Base-by-base conservation (phyloP, 202 grass and related monocot genomes). In the Digitaria exilis region DNA sequence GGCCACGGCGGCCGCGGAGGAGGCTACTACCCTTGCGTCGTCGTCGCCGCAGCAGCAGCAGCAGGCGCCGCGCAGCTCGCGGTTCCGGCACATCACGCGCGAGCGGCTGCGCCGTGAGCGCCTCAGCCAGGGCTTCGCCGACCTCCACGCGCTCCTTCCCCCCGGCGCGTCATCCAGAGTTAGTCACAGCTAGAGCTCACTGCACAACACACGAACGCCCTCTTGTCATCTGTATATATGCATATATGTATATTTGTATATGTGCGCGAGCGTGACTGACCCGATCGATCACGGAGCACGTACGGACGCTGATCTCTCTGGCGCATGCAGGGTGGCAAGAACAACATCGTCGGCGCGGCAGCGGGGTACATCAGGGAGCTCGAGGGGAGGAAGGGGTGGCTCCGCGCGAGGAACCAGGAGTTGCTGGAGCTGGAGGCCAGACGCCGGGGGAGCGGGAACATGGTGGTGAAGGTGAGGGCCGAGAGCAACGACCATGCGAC, bases 71-170 rank as follows among this genome's bases (percentile, higher is more conserved):
- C 18, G 15, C 2, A 82, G 81, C 65, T 17, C 66, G 26, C 77
- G 77, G 18, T 76, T 88, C 82, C 82, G 67, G 60, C 77, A 93
- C 57, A 82, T 88, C 67, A 90, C 46, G 91, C 80, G 85, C 55
- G 88, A 93, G 91, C 86, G 88, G 75, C 28, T 66, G 59, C 79
- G 91, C 52, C 88, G 87, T 45, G 91, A 93, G 78, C 69, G 65
- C 49, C 59, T 90, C 59, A 90, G 85, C 82, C 88, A 88, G 82
- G 73, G 88, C 25, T 93, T 77, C 57, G 81, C 88, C 70, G 88
- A 90, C 39, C 73, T 93, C 67, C 78, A 58, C 14, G 56, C 59
- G 5, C 67, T 90, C 35, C 80, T 90, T 19, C 77, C 71, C 30
- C 45, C 9, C 39, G 41, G 49, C 71, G 32, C 50, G 15, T 75